Base-by-base conservation (phyloP, 106 monocot genomes). In the Acorus calamus region DNA sequence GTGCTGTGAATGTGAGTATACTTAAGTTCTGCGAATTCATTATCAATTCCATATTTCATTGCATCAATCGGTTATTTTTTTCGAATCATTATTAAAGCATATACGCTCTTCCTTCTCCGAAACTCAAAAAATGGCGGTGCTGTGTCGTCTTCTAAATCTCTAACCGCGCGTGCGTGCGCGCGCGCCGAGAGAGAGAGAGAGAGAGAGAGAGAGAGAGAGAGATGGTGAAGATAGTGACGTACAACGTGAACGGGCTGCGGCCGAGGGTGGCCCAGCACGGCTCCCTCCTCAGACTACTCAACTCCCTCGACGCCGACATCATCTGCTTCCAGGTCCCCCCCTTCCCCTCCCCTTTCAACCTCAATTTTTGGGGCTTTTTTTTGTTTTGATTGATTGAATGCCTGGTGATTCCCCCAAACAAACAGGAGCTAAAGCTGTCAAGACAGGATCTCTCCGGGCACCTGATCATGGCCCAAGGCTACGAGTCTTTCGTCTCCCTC, bases 241-340 rank as follows among this genome's bases (percentile, higher is more conserved):
- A 85, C 79, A 96, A 96, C 68, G 90, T 96, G 43, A 96, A 96
- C 74, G 96, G 96, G 41, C 76, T 96, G 63, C 60, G 96, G 73
- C 84, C 66, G 62, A 87, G 96, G 50, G 90, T 96, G n/a, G 68
- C 84, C 11, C 96, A 96, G 80, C 79, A 91, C 52, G 91, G 91
- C 28, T 87, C 90, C 51, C 90, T 96, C 66, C 87, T 78, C 69
- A 79, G 77, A 53, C 96, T 96, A 68, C 96, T 96, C 82, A 74
- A 84, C 49, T 82, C 96, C 66, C 90, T 91, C 70, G 87, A 96
- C 53, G 96, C 91, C 58, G 87, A 96, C 75, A 90, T 96, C 71
- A 82, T 96, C 73, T 96, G 96, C 78, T 79, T 96, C 63, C 96
- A 96, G 96, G 96, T 85, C 6, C 49, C 2, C 14, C 11, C 41